A percentile compares a stretch with the other conserved stretches of the same genome.
These are phyloP conservation scores for Naganishia liquefaciens DNA, from an alignment of 1,284 basidiomycete species.

Conservation along the genomic window DNA sequence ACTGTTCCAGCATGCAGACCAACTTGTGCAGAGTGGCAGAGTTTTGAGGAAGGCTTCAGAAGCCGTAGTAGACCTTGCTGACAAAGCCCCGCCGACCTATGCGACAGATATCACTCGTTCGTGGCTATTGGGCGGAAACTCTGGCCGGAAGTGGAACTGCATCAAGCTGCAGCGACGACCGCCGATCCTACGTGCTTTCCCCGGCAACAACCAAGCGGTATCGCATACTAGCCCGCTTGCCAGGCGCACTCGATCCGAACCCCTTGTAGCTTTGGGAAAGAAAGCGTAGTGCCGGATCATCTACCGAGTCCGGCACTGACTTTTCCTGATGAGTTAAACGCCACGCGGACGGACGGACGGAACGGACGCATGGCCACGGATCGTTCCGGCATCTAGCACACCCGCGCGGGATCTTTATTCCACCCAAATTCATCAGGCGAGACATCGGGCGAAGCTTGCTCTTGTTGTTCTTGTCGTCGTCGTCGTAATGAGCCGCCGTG, in stretches of 20 bases:
- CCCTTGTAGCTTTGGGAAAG: too few relatives aligned
- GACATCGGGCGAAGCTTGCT: too few relatives aligned
- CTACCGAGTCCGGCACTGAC: not conserved
- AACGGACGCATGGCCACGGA: not conserved
- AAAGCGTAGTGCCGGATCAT: too few relatives aligned
- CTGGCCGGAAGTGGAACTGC: constrained; percentile 40
- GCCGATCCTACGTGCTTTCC: constrained; percentile 30
- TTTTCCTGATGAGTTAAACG: not conserved
- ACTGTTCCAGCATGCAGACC: constrained; percentile 31
- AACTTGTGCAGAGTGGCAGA: constrained; percentile 22
- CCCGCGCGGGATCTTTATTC: not conserved
- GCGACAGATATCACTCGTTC: constrained; percentile 15
- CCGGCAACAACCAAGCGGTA: constrained; percentile 7
- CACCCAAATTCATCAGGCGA: not conserved
- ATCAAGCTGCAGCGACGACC: constrained; percentile 44
- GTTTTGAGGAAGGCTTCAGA: not conserved
- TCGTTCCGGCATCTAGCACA: not conserved
- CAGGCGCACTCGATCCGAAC: too few relatives aligned
- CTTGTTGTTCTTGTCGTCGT: too few relatives aligned
- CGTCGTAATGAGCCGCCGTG: too few relatives aligned
- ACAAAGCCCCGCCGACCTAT: not conserved
- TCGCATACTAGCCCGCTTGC: too few relatives aligned
- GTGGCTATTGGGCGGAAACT: constrained; percentile 41
- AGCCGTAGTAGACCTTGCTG: not conserved
- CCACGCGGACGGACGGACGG: not conserved